phyloP scores from a whole-genome alignment of 139 green algal genomes.

The Bryopsis sp. region DNA sequence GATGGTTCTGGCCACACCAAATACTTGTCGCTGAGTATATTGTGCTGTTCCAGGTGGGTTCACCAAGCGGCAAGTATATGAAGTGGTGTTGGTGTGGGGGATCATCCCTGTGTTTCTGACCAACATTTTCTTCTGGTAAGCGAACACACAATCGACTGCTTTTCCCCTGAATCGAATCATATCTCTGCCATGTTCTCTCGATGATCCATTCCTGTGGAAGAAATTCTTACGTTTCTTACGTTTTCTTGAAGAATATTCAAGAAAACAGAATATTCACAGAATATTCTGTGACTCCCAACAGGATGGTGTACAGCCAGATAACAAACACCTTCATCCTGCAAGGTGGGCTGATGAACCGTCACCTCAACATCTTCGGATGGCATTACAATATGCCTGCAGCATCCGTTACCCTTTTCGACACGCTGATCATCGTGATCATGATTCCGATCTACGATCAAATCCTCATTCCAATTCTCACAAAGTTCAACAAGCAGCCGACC shows the following conservation, averaged over 20 bases:
- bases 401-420: slow-evolving; percentile 80
- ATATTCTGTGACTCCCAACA: slow-evolving; percentile 14
- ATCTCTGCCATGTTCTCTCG: too few relatives aligned
- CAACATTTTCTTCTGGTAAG: slow-evolving; percentile 78
- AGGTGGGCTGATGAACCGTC: slow-evolving; percentile 68
- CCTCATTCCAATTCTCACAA: slow-evolving; percentile 51
- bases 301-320: slow-evolving; percentile 89
- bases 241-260: neutral
- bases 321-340: slow-evolving; percentile 81
- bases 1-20: neutral
- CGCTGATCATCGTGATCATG: slow-evolving; percentile 65
- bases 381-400: slow-evolving; percentile 59
- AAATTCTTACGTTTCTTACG: too few relatives aligned
- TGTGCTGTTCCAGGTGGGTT: slow-evolving; percentile 29
- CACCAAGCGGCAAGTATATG: slow-evolving; percentile 62
- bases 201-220: too few relatives aligned
- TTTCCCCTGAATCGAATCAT: too few relatives aligned
- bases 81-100: slow-evolving; percentile 86
- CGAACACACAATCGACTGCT: neutral
- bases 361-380: slow-evolving; percentile 11
- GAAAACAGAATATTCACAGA: neutral
- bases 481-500: slow-evolving; percentile 42
- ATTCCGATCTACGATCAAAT: slow-evolving; percentile 79
- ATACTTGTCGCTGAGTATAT: neutral
- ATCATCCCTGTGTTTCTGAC: slow-evolving; percentile 84